Percentiles rank a stretch among this genome's conserved stretches.
These are phyloP conservation scores for Coemansia sp. DNA, from an alignment of 192 early-diverging fungal species.

Conservation along the genomic window DNA sequence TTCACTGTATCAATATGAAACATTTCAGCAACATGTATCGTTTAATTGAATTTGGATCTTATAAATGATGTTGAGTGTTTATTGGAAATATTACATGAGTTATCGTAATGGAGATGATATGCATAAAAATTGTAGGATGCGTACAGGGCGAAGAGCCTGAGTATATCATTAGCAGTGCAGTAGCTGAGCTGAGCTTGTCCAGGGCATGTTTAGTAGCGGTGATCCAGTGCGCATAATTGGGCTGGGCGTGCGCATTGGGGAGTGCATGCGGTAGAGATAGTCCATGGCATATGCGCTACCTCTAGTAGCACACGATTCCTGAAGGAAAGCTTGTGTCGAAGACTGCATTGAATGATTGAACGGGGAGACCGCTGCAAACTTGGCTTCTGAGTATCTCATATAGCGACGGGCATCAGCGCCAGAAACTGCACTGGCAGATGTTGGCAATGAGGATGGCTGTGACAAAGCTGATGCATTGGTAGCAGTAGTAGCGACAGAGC, in stretches of 20 bases:
- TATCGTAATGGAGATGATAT: not conserved
- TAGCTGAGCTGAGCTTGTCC: conserved; percentile 9
- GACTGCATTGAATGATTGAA: too few species aligned
- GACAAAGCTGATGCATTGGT: not conserved
- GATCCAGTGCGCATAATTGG: conserved; percentile 30
- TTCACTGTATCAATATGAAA: too few species aligned
- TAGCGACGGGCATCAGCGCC: conserved; percentile 33
- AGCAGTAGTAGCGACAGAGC: not conserved
- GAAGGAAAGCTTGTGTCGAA: too few species aligned
- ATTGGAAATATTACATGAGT: not conserved
- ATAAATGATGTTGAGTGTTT: not conserved
- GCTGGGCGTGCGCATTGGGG: conserved; percentile 26
- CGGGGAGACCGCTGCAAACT: conserved; percentile 13
- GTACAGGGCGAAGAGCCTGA: not conserved
- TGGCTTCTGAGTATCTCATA: conserved; percentile 47
- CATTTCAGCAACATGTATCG: too few species aligned
- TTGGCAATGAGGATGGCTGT: not conserved
- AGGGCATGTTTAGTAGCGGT: conserved; percentile 10
- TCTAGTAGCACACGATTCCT: too few species aligned
- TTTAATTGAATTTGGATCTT: too few species aligned
- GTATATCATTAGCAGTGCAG: conserved; percentile 45
- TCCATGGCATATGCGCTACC: not conserved
- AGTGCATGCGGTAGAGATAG: conserved; percentile 2
- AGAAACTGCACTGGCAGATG: not conserved
- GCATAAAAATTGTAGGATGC: not conserved